These are phyloP conservation scores for Sclerotinia minor DNA, from an alignment of 2,329 filamentous ascomycete genomes.

Conservation along the genomic window DNA sequence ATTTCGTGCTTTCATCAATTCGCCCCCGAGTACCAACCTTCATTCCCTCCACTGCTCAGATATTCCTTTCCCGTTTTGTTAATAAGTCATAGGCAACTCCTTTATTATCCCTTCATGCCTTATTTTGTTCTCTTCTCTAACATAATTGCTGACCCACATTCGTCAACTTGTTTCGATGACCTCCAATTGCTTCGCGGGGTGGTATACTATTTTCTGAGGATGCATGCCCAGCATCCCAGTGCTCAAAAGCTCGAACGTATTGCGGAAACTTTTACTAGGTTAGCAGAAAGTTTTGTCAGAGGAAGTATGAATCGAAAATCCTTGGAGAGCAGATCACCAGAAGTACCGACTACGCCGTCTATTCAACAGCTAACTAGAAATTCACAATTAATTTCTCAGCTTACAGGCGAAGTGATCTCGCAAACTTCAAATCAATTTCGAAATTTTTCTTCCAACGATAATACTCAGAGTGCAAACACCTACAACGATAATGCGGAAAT, in stretches of 20 bases:
- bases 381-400: background rate
- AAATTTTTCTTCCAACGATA: background rate
- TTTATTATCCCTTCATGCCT: constrained; percentile 30
- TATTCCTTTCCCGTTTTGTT: background rate
- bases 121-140: constrained; percentile 29
- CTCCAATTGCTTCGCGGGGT: constrained; percentile 24
- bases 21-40: background rate
- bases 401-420: background rate
- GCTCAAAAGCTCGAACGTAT: constrained; percentile 26
- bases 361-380: background rate
- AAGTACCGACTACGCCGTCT: background rate
- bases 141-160: constrained; percentile 26
- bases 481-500: background rate
- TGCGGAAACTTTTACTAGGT: constrained; percentile 24
- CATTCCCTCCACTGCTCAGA: background rate
- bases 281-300: constrained; percentile 26
- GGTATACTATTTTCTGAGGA: constrained; percentile 27
- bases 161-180: constrained; percentile 23
- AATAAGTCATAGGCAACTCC: constrained; percentile 26
- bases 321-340: background rate
- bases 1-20: background rate
- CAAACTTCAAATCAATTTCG: background rate
- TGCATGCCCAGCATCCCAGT: constrained; percentile 26
- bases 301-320: constrained; percentile 18
- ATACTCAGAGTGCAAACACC: background rate